A percentile compares a stretch with the other conserved stretches of the same genome.
Evolutionary conservation across 2,329 filamentous ascomycete genomes (phyloP).

Genomic region (Cercospora sp.): DNA sequence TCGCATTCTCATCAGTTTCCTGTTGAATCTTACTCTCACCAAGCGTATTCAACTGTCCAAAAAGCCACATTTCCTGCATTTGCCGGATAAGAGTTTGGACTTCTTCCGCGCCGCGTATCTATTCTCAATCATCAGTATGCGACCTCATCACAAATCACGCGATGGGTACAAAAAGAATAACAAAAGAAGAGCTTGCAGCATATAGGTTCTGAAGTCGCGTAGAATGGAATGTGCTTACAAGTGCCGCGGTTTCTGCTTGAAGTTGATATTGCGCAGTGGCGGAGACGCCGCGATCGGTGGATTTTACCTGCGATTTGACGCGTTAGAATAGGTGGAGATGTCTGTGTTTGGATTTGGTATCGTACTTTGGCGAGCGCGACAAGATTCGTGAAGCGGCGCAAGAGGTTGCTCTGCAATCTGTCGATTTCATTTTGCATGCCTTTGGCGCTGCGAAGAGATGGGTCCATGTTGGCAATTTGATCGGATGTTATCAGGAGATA

Average conservation of each 20-base stretch:
- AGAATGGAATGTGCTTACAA: constrained; percentile 44
- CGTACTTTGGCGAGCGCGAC: constrained; percentile 54
- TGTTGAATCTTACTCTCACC: constrained; percentile 44
- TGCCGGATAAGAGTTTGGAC: constrained; percentile 60
- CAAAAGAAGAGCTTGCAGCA: not conserved
- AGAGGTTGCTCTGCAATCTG: constrained; percentile 42
- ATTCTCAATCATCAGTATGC: not conserved
- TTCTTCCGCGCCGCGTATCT: constrained; percentile 64
- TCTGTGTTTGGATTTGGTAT: too few relatives aligned
- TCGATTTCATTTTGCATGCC: constrained; percentile 45
- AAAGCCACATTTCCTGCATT: constrained; percentile 67
- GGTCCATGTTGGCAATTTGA: constrained; percentile 39
- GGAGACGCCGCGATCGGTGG: constrained; percentile 55
- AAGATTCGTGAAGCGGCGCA: constrained; percentile 58
- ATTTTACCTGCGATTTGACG: constrained; percentile 45
- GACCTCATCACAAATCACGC: not conserved
- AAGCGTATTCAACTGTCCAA: constrained; percentile 62
- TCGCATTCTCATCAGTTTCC: constrained; percentile 50
- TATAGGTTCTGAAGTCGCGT: not conserved
- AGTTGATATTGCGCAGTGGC: constrained; percentile 60
- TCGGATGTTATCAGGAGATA: constrained; percentile 26
- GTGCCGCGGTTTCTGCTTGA: constrained; percentile 58
- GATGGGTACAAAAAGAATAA: not conserved
- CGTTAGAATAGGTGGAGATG: not conserved
- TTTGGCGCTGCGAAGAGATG: constrained; percentile 45